Percentiles rank a stretch among this genome's conserved stretches.
Conservation (phyloP, 73 alveolate genomes). For the Paramecium tetraurelia region DNA sequence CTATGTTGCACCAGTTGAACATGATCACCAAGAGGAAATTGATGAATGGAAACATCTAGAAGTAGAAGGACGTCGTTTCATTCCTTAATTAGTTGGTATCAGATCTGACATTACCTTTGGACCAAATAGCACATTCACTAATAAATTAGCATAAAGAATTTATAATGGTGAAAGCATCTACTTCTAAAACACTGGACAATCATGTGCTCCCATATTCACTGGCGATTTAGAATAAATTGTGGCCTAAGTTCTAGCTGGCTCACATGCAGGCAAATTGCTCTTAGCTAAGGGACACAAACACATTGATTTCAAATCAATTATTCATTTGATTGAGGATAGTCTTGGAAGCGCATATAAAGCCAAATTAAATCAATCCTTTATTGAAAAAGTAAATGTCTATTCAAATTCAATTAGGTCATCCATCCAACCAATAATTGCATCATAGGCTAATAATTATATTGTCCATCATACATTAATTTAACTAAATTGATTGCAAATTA, state of each 20-base stretch:
- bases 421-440: not conserved
- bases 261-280: not conserved
- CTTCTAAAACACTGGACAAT: not conserved
- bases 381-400: not conserved
- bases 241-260: not conserved
- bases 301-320: conserved; percentile 1
- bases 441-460: not conserved
- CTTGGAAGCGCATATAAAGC: not conserved
- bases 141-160: not conserved
- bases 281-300: conserved; percentile 1
- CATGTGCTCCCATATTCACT: not conserved
- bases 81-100: conserved; percentile 24
- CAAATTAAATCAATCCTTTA: not conserved
- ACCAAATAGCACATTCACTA: not conserved
- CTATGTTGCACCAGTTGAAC: conserved; percentile 36
- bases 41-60: conserved; percentile 33
- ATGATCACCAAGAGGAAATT: not conserved
- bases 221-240: conserved; percentile 14
- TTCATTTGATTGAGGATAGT: not conserved
- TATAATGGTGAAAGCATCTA: not conserved
- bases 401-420: not conserved
- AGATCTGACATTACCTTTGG: conserved; percentile 22
- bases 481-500: not conserved
- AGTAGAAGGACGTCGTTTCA: not conserved
- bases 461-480: not conserved